A percentile compares a stretch with the other conserved stretches of the same genome.
Conservation (phyloP, 192 early-diverging fungal genomes). For the Pecoramyces ruminantium region DNA sequence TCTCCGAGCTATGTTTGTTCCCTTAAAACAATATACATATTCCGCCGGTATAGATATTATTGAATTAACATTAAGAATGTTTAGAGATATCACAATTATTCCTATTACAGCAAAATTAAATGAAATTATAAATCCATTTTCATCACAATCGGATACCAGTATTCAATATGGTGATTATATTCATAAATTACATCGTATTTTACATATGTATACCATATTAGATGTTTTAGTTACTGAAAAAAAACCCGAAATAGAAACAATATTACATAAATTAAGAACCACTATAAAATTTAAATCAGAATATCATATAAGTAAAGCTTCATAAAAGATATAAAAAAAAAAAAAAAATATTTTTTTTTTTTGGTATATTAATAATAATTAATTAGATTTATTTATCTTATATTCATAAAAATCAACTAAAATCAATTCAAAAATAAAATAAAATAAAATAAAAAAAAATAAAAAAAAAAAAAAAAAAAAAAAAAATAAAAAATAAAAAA, state of each 20-base stretch:
- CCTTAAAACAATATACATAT: not conserved
- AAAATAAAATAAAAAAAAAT: too few species aligned
- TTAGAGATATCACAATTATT: not conserved
- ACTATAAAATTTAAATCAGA: not conserved
- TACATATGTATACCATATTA: not conserved
- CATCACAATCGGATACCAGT: not conserved
- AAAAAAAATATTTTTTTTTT: too few species aligned
- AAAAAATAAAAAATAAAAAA: too few species aligned
- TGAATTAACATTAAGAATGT: not conserved
- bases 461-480: too few species aligned
- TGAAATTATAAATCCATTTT: not conserved
- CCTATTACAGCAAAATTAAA: not conserved
- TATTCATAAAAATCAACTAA: too few species aligned
- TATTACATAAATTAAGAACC: not conserved
- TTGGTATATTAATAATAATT: too few species aligned
- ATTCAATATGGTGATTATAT: not conserved
- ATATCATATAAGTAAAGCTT: not conserved
- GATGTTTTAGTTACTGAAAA: not conserved
- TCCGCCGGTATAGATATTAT: not conserved
- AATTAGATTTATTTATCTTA: too few species aligned
- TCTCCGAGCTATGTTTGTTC: not conserved
- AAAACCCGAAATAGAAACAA: not conserved
- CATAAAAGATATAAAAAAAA: too few species aligned
- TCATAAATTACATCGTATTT: not conserved
- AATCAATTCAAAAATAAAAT: too few species aligned